Percentiles rank a stretch among this genome's conserved stretches.
Evolutionary conservation across 2,329 filamentous ascomycete genomes (phyloP).

Genomic region (Aspergillus floridensis): DNA sequence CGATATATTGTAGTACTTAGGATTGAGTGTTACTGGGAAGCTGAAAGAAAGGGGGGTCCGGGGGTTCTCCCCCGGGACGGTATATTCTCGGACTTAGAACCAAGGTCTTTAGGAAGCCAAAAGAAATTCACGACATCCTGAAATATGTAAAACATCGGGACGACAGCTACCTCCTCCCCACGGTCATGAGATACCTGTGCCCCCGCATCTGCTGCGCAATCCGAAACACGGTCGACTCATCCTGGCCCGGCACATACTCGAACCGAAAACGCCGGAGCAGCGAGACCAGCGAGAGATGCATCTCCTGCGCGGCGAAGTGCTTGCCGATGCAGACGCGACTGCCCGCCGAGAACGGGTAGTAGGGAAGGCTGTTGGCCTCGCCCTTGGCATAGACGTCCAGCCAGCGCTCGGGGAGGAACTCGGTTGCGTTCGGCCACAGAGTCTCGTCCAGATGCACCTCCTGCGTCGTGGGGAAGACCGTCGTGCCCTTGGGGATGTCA

Average conservation of each 20-base stretch:
- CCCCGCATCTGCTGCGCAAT: neutral
- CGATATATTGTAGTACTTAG: too few relatives aligned
- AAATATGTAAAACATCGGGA: too few relatives aligned
- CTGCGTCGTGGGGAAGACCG: constrained; percentile 1
- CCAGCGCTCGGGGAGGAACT: constrained; percentile 1
- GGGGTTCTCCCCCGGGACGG: too few relatives aligned
- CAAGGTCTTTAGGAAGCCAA: neutral
- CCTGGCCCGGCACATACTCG: neutral
- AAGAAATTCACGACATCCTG: too few relatives aligned
- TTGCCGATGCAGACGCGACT: constrained; percentile 3
- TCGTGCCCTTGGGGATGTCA: neutral
- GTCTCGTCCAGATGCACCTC: neutral
- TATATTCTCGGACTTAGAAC: too few relatives aligned
- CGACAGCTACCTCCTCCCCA: neutral
- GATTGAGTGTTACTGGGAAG: too few relatives aligned
- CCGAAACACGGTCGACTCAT: neutral
- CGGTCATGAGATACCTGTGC: neutral
- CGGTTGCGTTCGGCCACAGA: neutral
- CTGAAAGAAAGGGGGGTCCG: too few relatives aligned
- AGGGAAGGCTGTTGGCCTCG: neutral
- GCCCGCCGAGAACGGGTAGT: neutral
- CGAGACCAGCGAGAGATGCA: neutral
- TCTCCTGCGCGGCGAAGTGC: constrained; percentile 1
- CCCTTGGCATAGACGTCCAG: neutral
- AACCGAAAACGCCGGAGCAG: neutral